Conservation (phyloP, 768 basidiomycete species). For the Phylloporus sp. region DNA sequence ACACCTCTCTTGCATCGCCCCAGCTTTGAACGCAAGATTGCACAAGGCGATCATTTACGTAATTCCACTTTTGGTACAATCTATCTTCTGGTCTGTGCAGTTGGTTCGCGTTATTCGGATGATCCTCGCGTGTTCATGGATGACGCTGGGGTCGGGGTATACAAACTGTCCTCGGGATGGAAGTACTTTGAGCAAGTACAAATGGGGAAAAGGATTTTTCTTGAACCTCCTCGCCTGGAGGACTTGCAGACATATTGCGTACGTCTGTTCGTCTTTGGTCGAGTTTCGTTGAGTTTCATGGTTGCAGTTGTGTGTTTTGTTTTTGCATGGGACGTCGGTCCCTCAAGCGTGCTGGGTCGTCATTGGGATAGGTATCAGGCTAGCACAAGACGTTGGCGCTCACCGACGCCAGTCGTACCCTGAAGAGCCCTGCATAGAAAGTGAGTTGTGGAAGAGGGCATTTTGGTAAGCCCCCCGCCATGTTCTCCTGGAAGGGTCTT, state of each 20-base stretch:
- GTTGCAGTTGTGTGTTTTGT: slow-evolving; percentile 47
- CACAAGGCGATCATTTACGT: slow-evolving; percentile 43
- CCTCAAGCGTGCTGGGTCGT: slow-evolving; percentile 67
- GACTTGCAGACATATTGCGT: slow-evolving; percentile 70
- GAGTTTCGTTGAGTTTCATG: slow-evolving; percentile 5
- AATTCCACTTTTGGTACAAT: slow-evolving; percentile 52
- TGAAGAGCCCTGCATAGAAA: slow-evolving; percentile 37
- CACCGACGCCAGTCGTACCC: slow-evolving; percentile 38
- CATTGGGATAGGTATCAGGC: slow-evolving; percentile 54
- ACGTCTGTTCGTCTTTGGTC: slow-evolving; percentile 18
- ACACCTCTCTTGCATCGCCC: slow-evolving; percentile 70
- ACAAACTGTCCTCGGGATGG: slow-evolving; percentile 48
- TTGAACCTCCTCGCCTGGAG: slow-evolving; percentile 54
- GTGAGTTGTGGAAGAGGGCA: slow-evolving; percentile 57
- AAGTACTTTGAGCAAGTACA: slow-evolving; percentile 49
- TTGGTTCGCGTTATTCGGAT: slow-evolving; percentile 50
- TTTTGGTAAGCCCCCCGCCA: slow-evolving; percentile 35
- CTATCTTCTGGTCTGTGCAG: slow-evolving; percentile 67
- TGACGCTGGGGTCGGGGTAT: slow-evolving; percentile 21
- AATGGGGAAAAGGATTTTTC: slow-evolving; percentile 51
- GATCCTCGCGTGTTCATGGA: slow-evolving; percentile 52
- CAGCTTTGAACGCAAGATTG: slow-evolving; percentile 52
- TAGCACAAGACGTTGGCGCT: slow-evolving; percentile 56
- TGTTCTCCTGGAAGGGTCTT: neutral
- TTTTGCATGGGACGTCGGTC: slow-evolving; percentile 51